These are phyloP conservation scores for Alternaria gaisen DNA, from an alignment of 2,329 filamentous ascomycete genomes.

Conservation along the genomic window DNA sequence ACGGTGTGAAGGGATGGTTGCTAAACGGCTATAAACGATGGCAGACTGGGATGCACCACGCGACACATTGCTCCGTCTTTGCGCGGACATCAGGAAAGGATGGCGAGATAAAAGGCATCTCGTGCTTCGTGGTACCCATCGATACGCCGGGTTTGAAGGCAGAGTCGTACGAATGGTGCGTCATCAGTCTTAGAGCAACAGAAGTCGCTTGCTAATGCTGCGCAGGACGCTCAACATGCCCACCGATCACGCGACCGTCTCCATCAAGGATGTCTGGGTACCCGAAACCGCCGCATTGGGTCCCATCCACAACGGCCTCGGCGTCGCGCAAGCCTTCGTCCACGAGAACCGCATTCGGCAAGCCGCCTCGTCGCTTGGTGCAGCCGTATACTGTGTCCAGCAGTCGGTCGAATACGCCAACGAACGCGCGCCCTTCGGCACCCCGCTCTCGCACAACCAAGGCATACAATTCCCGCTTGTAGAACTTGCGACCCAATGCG, in stretches of 20 bases:
- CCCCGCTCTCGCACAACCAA: slow-evolving; percentile 66
- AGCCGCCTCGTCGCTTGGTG: slow-evolving; percentile 67
- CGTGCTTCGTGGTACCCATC: slow-evolving; percentile 67
- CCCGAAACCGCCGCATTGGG: slow-evolving; percentile 64
- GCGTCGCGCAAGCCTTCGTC: slow-evolving; percentile 71
- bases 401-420: slow-evolving; percentile 66
- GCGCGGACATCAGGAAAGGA: slow-evolving; percentile 64
- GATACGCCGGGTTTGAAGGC: slow-evolving; percentile 63
- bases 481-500: slow-evolving; percentile 67
- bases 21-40: slow-evolving; percentile 70
- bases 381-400: slow-evolving; percentile 68
- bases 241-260: slow-evolving; percentile 70
- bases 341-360: slow-evolving; percentile 73
- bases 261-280: slow-evolving; percentile 65
- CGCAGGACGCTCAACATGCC: slow-evolving; percentile 70
- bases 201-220: slow-evolving; percentile 8
- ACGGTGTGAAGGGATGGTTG: slow-evolving; percentile 59
- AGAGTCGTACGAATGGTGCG: slow-evolving; percentile 65
- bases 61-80: slow-evolving; percentile 70
- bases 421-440: slow-evolving; percentile 64
- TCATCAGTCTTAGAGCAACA: neutral
- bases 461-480: slow-evolving; percentile 71
- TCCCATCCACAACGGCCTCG: slow-evolving; percentile 62
- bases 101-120: slow-evolving; percentile 65
- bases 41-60: slow-evolving; percentile 70